These are phyloP conservation scores for Haplosporangium sp. DNA, from an alignment of 371 early-diverging fungal genomes.

Conservation along the genomic window DNA sequence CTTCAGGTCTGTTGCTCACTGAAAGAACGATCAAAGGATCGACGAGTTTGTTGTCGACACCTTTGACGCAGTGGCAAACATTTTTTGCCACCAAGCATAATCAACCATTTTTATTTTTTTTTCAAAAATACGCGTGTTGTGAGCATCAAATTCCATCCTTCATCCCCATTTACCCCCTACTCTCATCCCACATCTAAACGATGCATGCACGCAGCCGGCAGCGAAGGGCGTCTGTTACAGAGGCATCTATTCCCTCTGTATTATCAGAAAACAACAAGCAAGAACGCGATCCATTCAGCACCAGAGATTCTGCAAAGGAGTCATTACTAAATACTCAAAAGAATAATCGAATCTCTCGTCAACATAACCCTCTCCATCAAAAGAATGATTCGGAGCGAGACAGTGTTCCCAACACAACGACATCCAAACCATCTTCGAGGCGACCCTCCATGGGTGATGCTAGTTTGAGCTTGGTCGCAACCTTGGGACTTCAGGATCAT, in stretches of 20 bases:
- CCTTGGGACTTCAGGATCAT: slow-evolving; percentile 17
- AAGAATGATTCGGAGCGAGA: neutral
- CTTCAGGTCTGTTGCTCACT: no score
- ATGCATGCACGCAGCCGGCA: no score
- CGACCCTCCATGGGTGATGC: neutral
- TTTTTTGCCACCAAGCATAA: slow-evolving; percentile 13
- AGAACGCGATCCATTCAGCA: no score
- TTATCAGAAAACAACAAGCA: no score
- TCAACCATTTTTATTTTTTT: neutral
- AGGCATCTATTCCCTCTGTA: no score
- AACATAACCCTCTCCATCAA: neutral
- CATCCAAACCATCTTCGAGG: neutral
- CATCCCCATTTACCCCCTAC: neutral
- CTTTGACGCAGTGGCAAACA: neutral
- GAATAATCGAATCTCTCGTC: neutral
- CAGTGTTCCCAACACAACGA: neutral
- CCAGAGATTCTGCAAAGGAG: neutral
- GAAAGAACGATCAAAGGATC: neutral
- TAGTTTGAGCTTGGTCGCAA: neutral
- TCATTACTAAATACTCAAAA: neutral
- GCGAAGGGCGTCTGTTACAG: no score
- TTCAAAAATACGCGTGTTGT: neutral
- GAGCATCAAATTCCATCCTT: neutral
- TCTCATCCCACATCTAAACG: neutral
- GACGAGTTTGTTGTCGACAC: no score